Evolutionary conservation across 371 early-diverging fungal species (phyloP).

Genomic region (Syncephalastrum contaminatum): DNA sequence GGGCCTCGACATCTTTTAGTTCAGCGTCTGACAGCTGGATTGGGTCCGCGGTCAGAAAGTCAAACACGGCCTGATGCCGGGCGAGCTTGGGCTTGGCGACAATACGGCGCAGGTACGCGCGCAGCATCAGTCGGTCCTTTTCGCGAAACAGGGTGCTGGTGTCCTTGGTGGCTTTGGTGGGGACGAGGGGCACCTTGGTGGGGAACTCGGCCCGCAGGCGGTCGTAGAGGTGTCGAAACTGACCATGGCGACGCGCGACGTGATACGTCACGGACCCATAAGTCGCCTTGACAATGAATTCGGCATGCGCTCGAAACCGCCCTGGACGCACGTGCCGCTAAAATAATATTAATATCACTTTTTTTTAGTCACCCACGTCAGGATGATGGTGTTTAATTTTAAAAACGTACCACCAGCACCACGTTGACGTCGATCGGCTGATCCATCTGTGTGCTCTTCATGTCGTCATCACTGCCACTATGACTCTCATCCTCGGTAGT

Average conservation of each 20-base stretch:
- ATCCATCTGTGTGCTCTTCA: neutral
- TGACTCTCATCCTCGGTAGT: too few relatives aligned
- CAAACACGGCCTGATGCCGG: constrained; percentile 27
- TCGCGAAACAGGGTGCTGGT: constrained; percentile 35
- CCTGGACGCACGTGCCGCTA: constrained; percentile 20
- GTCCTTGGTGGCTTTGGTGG: constrained; percentile 15
- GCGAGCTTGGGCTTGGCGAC: constrained; percentile 39
- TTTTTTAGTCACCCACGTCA: constrained; percentile 10
- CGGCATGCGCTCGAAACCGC: constrained; percentile 28
- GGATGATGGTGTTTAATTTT: neutral
- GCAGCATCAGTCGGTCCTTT: constrained; percentile 55
- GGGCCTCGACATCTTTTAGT: constrained; percentile 36
- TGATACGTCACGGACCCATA: constrained; percentile 13
- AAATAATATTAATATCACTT: neutral
- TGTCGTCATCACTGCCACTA: too few relatives aligned
- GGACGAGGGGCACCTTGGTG: constrained; percentile 30
- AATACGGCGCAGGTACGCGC: constrained; percentile 47
- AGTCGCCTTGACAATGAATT: constrained; percentile 36
- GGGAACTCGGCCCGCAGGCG: constrained; percentile 32
- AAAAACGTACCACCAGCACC: constrained; percentile 17
- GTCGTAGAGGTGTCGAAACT: constrained; percentile 32
- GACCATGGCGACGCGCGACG: constrained; percentile 37
- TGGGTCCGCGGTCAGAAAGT: constrained; percentile 52
- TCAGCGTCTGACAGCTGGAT: constrained; percentile 43
- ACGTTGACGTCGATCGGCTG: constrained; percentile 18